Percentiles rank a stretch among this genome's conserved stretches.
phyloP scores from a whole-genome alignment of 306 rosid species.

The Arachis stenosperma region DNA sequence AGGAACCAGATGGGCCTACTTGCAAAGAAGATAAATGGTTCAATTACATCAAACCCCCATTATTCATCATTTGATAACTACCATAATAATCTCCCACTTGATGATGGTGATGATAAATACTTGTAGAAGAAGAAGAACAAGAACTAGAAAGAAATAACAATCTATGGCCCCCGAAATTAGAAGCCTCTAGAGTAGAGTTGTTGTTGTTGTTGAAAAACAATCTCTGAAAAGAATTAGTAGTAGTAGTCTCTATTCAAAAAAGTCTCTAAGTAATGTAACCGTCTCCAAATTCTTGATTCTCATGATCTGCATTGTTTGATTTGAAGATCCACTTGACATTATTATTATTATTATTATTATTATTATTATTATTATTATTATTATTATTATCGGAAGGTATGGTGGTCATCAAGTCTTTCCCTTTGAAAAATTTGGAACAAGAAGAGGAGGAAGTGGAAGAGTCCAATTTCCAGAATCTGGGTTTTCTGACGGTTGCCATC shows the following conservation, averaged over 20 bases:
- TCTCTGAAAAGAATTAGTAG: conserved; percentile 42
- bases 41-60: conserved; percentile 35
- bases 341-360: too few relatives aligned
- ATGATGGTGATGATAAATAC: too few relatives aligned
- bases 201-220: conserved; percentile 43
- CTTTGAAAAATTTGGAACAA: neutral
- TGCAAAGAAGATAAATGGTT: conserved; percentile 35
- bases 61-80: conserved; percentile 34
- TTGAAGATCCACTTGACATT: conserved; percentile 60
- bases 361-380: too few relatives aligned
- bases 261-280: conserved; percentile 54
- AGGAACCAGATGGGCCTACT: conserved; percentile 13
- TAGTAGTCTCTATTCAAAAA: conserved; percentile 41
- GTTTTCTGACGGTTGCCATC: neutral
- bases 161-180: too few relatives aligned
- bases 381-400: neutral
- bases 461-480: conserved; percentile 41
- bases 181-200: too few relatives aligned
- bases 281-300: conserved; percentile 29
- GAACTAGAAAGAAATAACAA: too few relatives aligned
- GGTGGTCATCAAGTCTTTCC: conserved; percentile 1
- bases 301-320: too few relatives aligned
- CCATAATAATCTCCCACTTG: neutral
- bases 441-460: too few relatives aligned
- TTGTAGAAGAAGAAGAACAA: too few relatives aligned